Base-by-base conservation (phyloP, 2,329 filamentous ascomycete genomes). In the Blumeria hordei region DNA sequence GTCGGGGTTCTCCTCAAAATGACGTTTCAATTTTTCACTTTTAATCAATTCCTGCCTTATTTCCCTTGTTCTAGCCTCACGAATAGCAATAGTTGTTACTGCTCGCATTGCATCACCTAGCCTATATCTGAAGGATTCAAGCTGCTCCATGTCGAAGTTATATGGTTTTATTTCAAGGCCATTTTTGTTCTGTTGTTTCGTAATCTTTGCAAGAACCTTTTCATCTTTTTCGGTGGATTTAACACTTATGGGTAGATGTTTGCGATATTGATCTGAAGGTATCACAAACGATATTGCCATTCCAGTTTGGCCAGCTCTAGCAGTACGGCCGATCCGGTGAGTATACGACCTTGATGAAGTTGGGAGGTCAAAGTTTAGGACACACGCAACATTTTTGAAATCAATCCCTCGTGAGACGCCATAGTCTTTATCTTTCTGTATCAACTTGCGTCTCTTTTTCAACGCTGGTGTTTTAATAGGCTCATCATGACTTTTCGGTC, bases 271-370 rank as follows among this genome's bases (percentile, higher is more conserved):
- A 0, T 86, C 80, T 53, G 79, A 75, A 8, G 92, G 90, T 3
- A 98, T 76, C 54, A 94, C 85, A 67, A 98, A 95, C 9, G 88
- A 94, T n/a, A 98, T 75, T 0, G 92, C 88, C 76, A 94, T 96
- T 57, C 92, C 92, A 1, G 84, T 81, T 65, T 93, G 86, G 10
- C 88, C 90, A 1, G 88, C 92, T 58, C 92, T 79, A 1, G 87
- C 92, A 6, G 92, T 98, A 35, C 92, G 81, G 35, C 92, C 92
- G 63, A 98, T 94, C 55, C 92, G 82, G 69, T 98, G 92, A n/a
- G 85, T 93, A 68, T 98, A 98, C 8, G 87, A 94, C 66, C 87
- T 93, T 39, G 87, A 83, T 8, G 81, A 83, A 14, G 80, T 78
- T 0, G 92, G 92, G 14, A 98, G 80, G 67, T 98, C 92, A 67